Evolutionary conservation across 768 basidiomycete genomes (phyloP).

Genomic region (Serendipita vermifera): DNA sequence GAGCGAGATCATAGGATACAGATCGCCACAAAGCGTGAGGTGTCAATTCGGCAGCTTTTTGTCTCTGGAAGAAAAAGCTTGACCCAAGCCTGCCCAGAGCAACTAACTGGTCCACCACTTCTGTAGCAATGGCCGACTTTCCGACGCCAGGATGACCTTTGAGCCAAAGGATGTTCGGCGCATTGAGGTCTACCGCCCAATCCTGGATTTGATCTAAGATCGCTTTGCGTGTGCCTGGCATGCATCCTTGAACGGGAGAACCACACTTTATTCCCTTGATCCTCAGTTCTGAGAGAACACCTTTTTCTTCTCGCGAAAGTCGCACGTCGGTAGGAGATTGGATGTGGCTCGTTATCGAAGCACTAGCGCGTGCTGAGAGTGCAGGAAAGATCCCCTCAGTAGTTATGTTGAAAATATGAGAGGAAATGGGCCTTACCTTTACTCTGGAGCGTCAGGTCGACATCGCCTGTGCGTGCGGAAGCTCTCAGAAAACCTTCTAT

Average conservation of each 20-base stretch:
- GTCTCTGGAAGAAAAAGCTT: not conserved
- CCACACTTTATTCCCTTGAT: too few relatives aligned
- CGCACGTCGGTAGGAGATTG: too few relatives aligned
- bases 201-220: not conserved
- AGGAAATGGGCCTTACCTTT: too few relatives aligned
- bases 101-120: not conserved
- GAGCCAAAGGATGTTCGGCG: not conserved
- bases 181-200: not conserved
- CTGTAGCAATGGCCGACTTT: not conserved
- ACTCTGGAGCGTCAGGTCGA: too few relatives aligned
- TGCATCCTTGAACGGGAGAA: not conserved
- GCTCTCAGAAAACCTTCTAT: too few relatives aligned
- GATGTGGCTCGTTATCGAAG: too few relatives aligned
- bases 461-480: too few relatives aligned
- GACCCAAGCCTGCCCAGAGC: not conserved
- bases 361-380: too few relatives aligned
- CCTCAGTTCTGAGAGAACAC: too few relatives aligned
- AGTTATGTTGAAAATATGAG: too few relatives aligned
- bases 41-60: not conserved
- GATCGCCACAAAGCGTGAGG: not conserved
- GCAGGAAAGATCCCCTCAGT: too few relatives aligned
- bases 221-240: not conserved
- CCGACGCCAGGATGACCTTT: not conserved
- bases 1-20: slow-evolving; percentile 1
- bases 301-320: too few relatives aligned